Percentiles rank a stretch among this genome's conserved stretches.
These are phyloP conservation scores for Kitagawia praeruptora DNA, from an alignment of 129 eudicot species.

Conservation along the genomic window DNA sequence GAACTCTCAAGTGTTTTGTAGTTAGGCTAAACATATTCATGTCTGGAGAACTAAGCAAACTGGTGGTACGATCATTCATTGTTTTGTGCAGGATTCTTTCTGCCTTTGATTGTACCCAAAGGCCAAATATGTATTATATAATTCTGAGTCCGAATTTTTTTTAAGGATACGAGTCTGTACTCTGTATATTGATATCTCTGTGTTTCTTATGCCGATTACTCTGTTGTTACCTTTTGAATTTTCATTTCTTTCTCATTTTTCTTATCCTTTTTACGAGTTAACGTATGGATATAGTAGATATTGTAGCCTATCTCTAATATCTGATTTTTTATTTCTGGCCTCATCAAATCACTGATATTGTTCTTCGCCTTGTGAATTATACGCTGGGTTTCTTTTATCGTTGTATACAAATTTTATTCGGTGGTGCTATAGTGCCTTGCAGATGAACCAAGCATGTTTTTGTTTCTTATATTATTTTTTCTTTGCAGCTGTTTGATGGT, in stretches of 20 bases:
- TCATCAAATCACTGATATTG: too few relatives aligned
- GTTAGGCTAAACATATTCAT: not conserved
- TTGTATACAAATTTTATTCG: too few relatives aligned
- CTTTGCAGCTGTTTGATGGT: constrained; percentile 88
- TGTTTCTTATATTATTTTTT: not conserved
- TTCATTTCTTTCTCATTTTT: too few relatives aligned
- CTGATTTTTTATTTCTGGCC: too few relatives aligned
- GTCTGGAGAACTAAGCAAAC: not conserved
- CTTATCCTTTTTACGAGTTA: too few relatives aligned
- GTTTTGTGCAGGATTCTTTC: not conserved
- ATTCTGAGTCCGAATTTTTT: not conserved
- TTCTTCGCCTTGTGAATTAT: too few relatives aligned
- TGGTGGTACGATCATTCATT: not conserved
- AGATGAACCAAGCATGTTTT: not conserved
- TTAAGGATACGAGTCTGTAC: not conserved
- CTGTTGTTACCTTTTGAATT: not conserved
- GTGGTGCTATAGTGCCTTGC: too few relatives aligned
- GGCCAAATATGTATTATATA: not conserved
- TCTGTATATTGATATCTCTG: not conserved
- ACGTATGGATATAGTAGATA: too few relatives aligned
- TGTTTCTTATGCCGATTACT: not conserved
- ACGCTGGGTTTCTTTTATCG: too few relatives aligned
- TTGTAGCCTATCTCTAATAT: too few relatives aligned
- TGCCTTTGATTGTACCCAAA: not conserved
- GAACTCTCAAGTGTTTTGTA: not conserved